These are phyloP conservation scores for Apostasia shenzhenica DNA, from an alignment of 106 monocot genomes.

Conservation along the genomic window DNA sequence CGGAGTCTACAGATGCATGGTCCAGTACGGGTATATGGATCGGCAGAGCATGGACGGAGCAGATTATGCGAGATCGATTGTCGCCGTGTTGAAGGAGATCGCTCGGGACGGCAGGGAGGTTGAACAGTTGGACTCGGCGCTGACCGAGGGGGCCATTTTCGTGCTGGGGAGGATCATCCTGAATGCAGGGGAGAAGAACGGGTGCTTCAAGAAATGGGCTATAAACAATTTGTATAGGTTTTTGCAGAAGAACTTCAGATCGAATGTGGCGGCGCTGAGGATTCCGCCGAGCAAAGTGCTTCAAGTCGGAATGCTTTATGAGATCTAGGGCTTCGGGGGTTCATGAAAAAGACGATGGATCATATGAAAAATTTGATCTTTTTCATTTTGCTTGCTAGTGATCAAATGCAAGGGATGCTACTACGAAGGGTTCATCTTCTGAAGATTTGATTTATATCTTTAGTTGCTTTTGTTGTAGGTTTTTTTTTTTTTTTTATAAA, in stretches of 20 bases:
- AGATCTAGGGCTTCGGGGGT: conserved; percentile 16
- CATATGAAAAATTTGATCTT: too few relatives aligned
- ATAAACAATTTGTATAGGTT: conserved; percentile 39
- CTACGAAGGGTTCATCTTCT: too few relatives aligned
- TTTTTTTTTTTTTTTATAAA: too few relatives aligned
- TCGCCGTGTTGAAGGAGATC: conserved; percentile 16
- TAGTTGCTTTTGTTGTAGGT: too few relatives aligned
- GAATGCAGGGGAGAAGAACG: conserved; percentile 9
- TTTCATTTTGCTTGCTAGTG: too few relatives aligned
- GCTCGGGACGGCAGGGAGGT: conserved; percentile 16
- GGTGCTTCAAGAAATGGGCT: conserved; percentile 13
- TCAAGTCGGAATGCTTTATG: conserved; percentile 51
- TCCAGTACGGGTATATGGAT: conserved; percentile 62
- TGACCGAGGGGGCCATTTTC: conserved; percentile 17
- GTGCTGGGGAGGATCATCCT: conserved; percentile 40
- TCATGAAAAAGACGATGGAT: too few relatives aligned
- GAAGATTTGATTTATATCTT: too few relatives aligned
- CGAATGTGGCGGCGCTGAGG: conserved; percentile 25
- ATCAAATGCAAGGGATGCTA: too few relatives aligned
- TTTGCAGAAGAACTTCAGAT: conserved; percentile 62
- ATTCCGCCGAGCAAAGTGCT: conserved; percentile 32
- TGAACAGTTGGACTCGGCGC: conserved; percentile 15
- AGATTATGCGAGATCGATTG: conserved; percentile 21
- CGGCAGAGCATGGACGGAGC: conserved; percentile 29
- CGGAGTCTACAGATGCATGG: conserved; percentile 49